Evolutionary conservation across 257 asterid genomes (phyloP), one percentile per base, ranked within the genome.

Genomic region (Paulownia fortunei): DNA sequence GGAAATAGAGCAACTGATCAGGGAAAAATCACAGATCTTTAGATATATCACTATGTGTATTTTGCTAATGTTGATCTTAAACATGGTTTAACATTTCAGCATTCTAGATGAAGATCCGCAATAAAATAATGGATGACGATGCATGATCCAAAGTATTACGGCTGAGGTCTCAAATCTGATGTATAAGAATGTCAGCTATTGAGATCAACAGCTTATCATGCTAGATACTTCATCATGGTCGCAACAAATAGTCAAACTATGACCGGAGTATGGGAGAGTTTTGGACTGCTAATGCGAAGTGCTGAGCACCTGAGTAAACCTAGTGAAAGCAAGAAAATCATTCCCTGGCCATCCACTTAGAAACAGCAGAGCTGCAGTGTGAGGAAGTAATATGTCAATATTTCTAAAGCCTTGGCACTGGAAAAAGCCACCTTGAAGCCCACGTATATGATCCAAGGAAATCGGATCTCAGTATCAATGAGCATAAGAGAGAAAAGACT

Each of bases 1-100:
- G 84, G 67, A 83, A 88, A 76, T 37, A 68, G 18, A 56, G 10
- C 15, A 51, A 67, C 30, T 36, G 21, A 65, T 79, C 55, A 72
- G 54, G 42, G 32, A 32, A 72, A 58, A 72, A 0, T 0, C 41
- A 59, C 52, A 55, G 32, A 27, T 26, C 36, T 5, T 18, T 65
- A 39, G 34, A 41, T 24, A 55, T 41, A 77, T 21, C 52, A 39
- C 26, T 39, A 11, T 36, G 18, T 23, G 39, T 9, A 6, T 66
- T 76, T 67, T 37, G 21, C 4, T 36, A 54, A 37, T 23, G 16
- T 49, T 76, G 52, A 34, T 63, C 49, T 32, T 6, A 49, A 52
- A 63, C 58, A 36, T 34, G 61, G 8, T 39, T 24, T 26, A 8
- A 73, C 46, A 18, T 16, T 59, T 42, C 61, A 60, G 61, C 47